Conservation (phyloP, 352 stramenopile genomes). For the Globisporangium abappressorium region DNA sequence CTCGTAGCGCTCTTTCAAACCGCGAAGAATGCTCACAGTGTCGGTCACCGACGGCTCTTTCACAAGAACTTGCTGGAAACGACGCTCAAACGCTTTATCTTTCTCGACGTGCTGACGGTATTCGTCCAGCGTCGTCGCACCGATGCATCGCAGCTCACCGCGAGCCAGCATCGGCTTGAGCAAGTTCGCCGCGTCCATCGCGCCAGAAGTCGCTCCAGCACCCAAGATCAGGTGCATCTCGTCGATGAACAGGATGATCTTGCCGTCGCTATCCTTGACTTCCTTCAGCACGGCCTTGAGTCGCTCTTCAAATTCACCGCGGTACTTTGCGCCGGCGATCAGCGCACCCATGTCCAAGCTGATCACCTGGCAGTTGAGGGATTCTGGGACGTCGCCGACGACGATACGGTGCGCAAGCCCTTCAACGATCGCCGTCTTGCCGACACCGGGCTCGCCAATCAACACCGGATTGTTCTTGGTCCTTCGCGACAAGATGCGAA, state of each 20-base stretch:
- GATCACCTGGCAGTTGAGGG: constrained; percentile 88
- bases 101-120: constrained; percentile 99
- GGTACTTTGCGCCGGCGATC: constrained; percentile 97
- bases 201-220: constrained; percentile 87
- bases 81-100: constrained; percentile 96
- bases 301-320: constrained; percentile 98
- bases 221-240: constrained; percentile 97
- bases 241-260: constrained; percentile 99
- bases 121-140: constrained; percentile 97
- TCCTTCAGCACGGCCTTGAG: constrained; percentile 95
- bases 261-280: constrained; percentile 90
- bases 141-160: constrained; percentile 96
- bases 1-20: constrained; percentile 96
- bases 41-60: constrained; percentile 93
- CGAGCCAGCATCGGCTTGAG: constrained; percentile 97
- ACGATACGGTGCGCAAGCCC: constrained; percentile 96
- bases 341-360: constrained; percentile 96
- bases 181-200: constrained; percentile 98
- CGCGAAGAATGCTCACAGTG: constrained; percentile 95
- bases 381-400: constrained; percentile 94
- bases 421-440: constrained; percentile 96
- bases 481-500: constrained; percentile 94
- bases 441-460: constrained; percentile 95
- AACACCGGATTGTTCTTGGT: constrained; percentile 98
- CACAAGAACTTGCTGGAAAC: constrained; percentile 97